Conservation (phyloP, 2,329 filamentous ascomycete species). For the Rhynchosporium graminicola region DNA sequence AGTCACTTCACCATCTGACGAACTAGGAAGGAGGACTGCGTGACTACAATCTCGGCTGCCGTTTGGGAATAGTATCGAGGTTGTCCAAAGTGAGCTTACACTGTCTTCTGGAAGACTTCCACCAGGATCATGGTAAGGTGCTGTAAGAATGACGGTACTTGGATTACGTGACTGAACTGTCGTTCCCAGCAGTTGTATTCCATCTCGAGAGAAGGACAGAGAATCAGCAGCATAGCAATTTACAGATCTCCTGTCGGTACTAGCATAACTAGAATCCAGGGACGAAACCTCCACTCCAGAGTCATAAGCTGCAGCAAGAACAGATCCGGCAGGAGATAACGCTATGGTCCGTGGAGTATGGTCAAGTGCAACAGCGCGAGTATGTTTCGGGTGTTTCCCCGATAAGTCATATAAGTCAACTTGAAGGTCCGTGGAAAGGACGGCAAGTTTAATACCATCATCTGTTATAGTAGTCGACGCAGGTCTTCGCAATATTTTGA, state of each 20-base stretch:
- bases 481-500: constrained; percentile 77
- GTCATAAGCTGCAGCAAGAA: constrained; percentile 82
- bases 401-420: constrained; percentile 81
- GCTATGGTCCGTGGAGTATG: constrained; percentile 77
- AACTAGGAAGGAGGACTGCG: constrained; percentile 60
- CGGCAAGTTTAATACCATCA: constrained; percentile 73
- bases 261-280: constrained; percentile 61
- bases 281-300: constrained; percentile 88
- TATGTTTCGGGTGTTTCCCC: constrained; percentile 63
- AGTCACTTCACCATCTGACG: constrained; percentile 59
- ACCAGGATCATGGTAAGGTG: constrained; percentile 76
- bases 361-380: constrained; percentile 75
- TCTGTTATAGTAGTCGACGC: constrained; percentile 77
- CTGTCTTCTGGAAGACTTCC: constrained; percentile 65
- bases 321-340: constrained; percentile 77
- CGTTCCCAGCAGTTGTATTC: constrained; percentile 76
- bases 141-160: constrained; percentile 74
- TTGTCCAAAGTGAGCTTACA: constrained; percentile 78
- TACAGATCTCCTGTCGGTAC: constrained; percentile 71
- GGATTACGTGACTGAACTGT: constrained; percentile 65
- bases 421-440: constrained; percentile 79
- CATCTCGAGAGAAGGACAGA: constrained; percentile 74
- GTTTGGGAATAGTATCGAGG: constrained; percentile 81
- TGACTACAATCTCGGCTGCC: constrained; percentile 79
- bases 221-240: constrained; percentile 77